Base-by-base conservation (phyloP, 306 rosid species). In the Fagus sylvatica region DNA sequence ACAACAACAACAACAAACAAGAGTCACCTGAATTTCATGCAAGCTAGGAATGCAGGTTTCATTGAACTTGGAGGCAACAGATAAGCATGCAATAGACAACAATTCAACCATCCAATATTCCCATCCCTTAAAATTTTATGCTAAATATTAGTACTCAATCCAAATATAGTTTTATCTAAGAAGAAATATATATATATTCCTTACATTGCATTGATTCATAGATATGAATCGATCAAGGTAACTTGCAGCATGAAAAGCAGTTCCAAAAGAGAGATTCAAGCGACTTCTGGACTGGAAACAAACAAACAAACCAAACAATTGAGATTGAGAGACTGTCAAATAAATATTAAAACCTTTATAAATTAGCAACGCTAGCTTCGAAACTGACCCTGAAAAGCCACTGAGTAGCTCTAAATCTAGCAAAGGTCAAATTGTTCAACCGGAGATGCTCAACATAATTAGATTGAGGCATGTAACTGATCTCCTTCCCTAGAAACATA, bases 141-240 rank as follows among this genome's bases (percentile, higher is more conserved):
- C 28, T 49, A 4, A 39, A 43, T 41, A 16, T 42, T 41, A 42
- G 19, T 34, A 3, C 41, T 7, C 30, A 9, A 22, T 41, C 70
- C 39, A 5, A 7, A 53, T 40, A 53, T n/a, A 67, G 15, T 42
- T 37, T 40, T 37, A 5, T 34, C 4, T 16, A 12, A 62, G 8
- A 33, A 62, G 43, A 36, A 17, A 34, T 12, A 8, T 7, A 6
- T 39, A 17, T 10, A 1, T 10, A 49, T 4, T 78, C 42, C 87
- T 89, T 78, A 89, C 92, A 64, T 73, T 78, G 75, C 74, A 80
- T 53, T 65, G 80, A 49, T 79, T 84, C 80, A 73, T 76, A 5
- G 92, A 89, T 39, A 86, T 57, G 83, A 82, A 84, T 9, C 89
- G 83, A 71, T 89, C 92, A 8, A 89, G 82, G 76, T 86, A 86